Base-by-base conservation (phyloP, 805 yeast genomes). In the Wickerhamiella spandovensis region DNA sequence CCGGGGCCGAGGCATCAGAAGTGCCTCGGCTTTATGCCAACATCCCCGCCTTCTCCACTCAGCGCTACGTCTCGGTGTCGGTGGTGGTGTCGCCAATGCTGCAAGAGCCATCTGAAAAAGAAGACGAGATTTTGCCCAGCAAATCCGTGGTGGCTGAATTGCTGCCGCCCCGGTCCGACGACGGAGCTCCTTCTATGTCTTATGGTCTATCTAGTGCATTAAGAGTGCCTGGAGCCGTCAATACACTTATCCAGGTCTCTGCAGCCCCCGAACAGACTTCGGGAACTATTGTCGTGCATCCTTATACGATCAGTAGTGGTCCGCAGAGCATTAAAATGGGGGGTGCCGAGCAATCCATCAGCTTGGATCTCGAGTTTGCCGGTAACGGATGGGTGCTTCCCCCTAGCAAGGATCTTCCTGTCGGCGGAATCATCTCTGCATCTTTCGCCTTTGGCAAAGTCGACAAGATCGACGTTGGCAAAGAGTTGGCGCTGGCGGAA, bases 171-270 rank as follows among this genome's bases (percentile, higher is more conserved):
- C 39, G 39, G 9, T n/a, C 20, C 10, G 20, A 35, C 0, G 65
- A 68, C 15, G 69, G 69, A 25, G 76, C 74, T 9, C 18, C 51
- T 3, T 82, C 78, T 0, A 56, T 84, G 9, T 79, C 88, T 0
- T 59, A 62, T 17, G 64, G 73, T 3, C 65, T 83, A 35, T 72
- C 84, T 0, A 64, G 72, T 20, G 79, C 88, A 0, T 67, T 85
- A 23, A 77, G 79, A 0, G 65, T 78, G 1, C 74, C 73, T 32
- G 60, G 61, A 6, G 57, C 69, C 1, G 68, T 77, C 7, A 90
- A 89, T 0, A 70, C 72, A 51, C 66, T 77, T 25, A 64, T 83
- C 2, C 67, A 74, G 3, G 54, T 86, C 8, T 79, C 77, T 55
- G 66, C 74, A 10, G 69, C 79, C 0, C 52, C 64, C 5, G 64